Evolutionary conservation across 257 asterid species (phyloP), one percentile per base, ranked within the genome.

Genomic region (Lycium ferocissimum): DNA sequence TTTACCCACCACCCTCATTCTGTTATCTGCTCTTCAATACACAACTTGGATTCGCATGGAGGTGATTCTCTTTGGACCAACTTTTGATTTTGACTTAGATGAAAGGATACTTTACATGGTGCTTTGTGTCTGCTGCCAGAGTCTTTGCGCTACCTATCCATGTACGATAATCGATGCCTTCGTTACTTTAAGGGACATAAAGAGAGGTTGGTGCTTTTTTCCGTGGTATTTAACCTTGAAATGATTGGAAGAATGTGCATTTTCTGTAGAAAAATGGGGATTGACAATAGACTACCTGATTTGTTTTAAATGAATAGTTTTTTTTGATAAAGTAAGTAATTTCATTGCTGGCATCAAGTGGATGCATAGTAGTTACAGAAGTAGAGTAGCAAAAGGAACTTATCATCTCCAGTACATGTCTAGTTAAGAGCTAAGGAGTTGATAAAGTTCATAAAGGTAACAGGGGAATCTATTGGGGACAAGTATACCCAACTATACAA

Each of bases 181-280:
- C 98, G 99, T 80, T 95, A 93, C 90, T 96, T 95, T 82, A 94
- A 95, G 91, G 99, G 99, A 80, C 98, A 96, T 86, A 93, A 88
- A 85, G 97, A 95, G 87, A 92, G 98, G 98, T 96, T 85, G 83
- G 47, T 73, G 56, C 1, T 53, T 22, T 51, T 51, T 14, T 8
- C 82, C 26, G 33, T 76, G 82, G 82, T 51, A 76, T 53, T 14
- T 76, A 14, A 22, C 82, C 26, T 4, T 22, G 45, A 26, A 47
- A 51, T 76, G 45, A 76, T 76, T 51, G 3, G 61, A 76, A 51
- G 7, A 76, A 22, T 76, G 14, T 76, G 82, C 12, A 15, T 76
- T 26, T 76, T 76, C 63, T 15, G 63, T 7, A 51, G 26, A 76
- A 76, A 76, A 22, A 14, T 75, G 61, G 61, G 80, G 43, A 75